Conservation (phyloP, 2,329 filamentous ascomycete genomes). For the Emericellopsis atlantica region DNA sequence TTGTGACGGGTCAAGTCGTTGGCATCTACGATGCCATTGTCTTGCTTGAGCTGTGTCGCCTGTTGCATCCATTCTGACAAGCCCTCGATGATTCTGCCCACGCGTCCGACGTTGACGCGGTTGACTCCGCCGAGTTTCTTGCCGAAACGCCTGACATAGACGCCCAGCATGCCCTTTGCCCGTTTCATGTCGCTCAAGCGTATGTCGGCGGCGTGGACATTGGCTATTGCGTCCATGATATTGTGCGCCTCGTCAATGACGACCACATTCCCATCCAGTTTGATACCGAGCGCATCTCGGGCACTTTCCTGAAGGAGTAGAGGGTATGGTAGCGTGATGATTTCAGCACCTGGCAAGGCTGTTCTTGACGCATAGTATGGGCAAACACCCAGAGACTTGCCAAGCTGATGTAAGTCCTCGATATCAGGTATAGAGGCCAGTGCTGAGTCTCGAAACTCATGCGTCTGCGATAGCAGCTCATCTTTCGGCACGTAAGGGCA, state of each 20-base stretch:
- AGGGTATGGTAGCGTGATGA: constrained; percentile 87
- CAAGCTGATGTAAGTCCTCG: constrained; percentile 72
- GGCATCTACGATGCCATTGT: constrained; percentile 57
- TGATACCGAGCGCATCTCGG: constrained; percentile 76
- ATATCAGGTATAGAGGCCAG: constrained; percentile 84
- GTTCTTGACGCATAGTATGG: constrained; percentile 93
- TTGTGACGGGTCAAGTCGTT: constrained; percentile 68
- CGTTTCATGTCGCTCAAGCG: constrained; percentile 59
- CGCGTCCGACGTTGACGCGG: constrained; percentile 78
- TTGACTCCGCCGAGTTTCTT: constrained; percentile 85
- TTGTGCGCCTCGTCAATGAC: constrained; percentile 98
- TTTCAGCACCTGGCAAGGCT: constrained; percentile 72
- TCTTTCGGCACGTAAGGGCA: constrained; percentile 72
- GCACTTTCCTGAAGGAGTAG: constrained; percentile 78
- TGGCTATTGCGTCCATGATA: constrained; percentile 85
- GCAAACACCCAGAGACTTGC: constrained; percentile 69
- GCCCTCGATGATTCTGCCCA: constrained; percentile 72
- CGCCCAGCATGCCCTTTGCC: constrained; percentile 62
- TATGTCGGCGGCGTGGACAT: constrained; percentile 72
- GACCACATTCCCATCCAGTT: constrained; percentile 77
- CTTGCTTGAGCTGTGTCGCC: constrained; percentile 30
- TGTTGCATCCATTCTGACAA: constrained; percentile 55
- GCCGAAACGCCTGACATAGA: constrained; percentile 79
- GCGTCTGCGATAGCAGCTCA: constrained; percentile 56
- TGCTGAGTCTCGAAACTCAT: constrained; percentile 75